Conservation (phyloP, 129 eudicot genomes). For the Gnaphalium uliginosum region DNA sequence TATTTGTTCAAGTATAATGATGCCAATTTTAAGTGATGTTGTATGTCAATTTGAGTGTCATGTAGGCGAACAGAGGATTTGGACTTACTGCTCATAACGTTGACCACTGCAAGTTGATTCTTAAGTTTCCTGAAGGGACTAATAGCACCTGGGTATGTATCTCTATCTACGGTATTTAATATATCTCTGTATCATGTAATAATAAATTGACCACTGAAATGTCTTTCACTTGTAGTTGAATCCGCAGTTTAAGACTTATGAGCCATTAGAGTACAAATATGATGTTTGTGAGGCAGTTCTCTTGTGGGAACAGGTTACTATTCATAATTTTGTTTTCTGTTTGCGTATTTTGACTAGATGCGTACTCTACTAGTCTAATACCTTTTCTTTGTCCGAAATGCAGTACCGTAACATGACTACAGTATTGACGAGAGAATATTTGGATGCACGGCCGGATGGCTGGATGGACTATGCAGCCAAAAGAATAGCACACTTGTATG, state of each 20-base stretch:
- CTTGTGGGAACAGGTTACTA: constrained; percentile 89
- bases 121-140: constrained; percentile 92
- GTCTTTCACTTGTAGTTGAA: constrained; percentile 55
- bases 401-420: constrained; percentile 99
- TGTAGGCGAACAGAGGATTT: constrained; percentile 97
- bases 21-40: neutral
- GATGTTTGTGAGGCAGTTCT: constrained; percentile 90
- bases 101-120: constrained; percentile 89
- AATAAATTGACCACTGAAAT: neutral
- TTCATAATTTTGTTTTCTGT: constrained; percentile 10
- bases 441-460: constrained; percentile 97
- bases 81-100: constrained; percentile 86
- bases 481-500: constrained; percentile 94
- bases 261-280: constrained; percentile 90
- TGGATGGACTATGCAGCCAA: constrained; percentile 97
- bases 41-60: constrained; percentile 2
- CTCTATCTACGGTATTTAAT: neutral
- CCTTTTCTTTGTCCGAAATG: constrained; percentile 40
- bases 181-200: neutral
- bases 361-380: constrained; percentile 17
- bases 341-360: neutral
- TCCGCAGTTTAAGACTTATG: constrained; percentile 74
- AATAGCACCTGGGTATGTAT: constrained; percentile 83
- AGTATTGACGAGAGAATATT: constrained; percentile 92
- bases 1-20: neutral